phyloP scores from a whole-genome alignment of 2,329 filamentous ascomycete species.

The Stagonosporopsis vannaccii region DNA sequence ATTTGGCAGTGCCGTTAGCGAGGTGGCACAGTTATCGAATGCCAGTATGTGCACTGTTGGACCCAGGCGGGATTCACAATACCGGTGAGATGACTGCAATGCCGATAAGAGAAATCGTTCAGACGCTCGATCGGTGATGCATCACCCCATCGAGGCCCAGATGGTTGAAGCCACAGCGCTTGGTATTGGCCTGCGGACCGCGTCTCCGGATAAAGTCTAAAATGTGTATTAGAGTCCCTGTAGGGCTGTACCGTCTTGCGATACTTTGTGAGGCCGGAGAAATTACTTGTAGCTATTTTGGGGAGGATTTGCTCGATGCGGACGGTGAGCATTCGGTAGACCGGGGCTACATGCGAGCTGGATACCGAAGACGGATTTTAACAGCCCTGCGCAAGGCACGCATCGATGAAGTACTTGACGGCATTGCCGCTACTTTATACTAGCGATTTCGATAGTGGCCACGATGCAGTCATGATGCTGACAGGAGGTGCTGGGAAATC shows the following conservation, averaged over 20 bases:
- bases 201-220: neutral
- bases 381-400: neutral
- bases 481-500: constrained; percentile 2
- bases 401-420: neutral
- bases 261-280: neutral
- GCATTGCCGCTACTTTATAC: constrained; percentile 5
- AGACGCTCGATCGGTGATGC: neutral
- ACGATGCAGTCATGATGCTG: constrained; percentile 15
- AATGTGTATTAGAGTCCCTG: neutral
- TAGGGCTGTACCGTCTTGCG: neutral
- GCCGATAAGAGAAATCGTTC: neutral
- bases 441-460: constrained; percentile 9
- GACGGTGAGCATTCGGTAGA: neutral
- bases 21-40: neutral
- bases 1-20: neutral
- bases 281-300: constrained; percentile 9
- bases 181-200: neutral
- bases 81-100: neutral
- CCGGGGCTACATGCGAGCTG: neutral
- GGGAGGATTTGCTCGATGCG: neutral
- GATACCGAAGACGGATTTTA: neutral
- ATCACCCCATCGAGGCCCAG: neutral
- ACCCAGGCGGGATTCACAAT: neutral
- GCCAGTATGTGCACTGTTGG: neutral
- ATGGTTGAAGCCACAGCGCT: neutral